A percentile compares a stretch with the other conserved stretches of the same genome.
Evolutionary conservation across 257 asterid species (phyloP).

Genomic region (Plectranthus barbatus): DNA sequence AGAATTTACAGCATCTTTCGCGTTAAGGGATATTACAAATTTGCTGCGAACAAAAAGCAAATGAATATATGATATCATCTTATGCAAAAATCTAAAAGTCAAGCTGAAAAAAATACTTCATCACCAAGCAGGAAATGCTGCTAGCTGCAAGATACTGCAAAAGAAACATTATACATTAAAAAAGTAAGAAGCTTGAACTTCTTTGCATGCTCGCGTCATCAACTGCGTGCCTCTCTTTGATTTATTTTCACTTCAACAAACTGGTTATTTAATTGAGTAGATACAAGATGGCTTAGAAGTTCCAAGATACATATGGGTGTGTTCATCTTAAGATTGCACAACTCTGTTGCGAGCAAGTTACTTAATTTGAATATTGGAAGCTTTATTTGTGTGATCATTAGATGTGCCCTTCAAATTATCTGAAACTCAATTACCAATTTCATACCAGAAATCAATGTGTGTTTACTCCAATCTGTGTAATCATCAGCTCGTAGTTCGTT

Average conservation of each 20-base stretch:
- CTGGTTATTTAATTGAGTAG: not conserved
- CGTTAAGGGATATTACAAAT: not conserved
- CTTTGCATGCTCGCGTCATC: not conserved
- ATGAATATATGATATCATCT: not conserved
- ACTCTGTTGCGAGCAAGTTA: not conserved
- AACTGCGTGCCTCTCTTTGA: not conserved
- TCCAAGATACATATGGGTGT: not conserved
- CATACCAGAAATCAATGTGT: constrained; percentile 4
- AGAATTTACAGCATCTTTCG: not conserved
- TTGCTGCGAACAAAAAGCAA: not conserved
- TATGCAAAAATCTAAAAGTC: not conserved
- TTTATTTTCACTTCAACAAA: constrained; percentile 1
- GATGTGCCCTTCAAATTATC: constrained; percentile 1
- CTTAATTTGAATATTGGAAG: not conserved
- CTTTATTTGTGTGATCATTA: constrained; percentile 5
- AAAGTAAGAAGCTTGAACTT: not conserved
- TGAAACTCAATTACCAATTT: constrained; percentile 1
- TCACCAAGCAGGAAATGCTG: not conserved
- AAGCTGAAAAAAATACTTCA: not conserved
- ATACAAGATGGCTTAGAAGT: not conserved
- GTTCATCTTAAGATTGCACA: not conserved
- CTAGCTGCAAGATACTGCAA: not conserved
- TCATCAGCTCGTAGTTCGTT: constrained; percentile 12
- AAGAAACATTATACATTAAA: not conserved
- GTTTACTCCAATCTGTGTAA: constrained; percentile 11